Conservation (phyloP, 2,329 filamentous ascomycete species). For the Penicillium sp. region DNA sequence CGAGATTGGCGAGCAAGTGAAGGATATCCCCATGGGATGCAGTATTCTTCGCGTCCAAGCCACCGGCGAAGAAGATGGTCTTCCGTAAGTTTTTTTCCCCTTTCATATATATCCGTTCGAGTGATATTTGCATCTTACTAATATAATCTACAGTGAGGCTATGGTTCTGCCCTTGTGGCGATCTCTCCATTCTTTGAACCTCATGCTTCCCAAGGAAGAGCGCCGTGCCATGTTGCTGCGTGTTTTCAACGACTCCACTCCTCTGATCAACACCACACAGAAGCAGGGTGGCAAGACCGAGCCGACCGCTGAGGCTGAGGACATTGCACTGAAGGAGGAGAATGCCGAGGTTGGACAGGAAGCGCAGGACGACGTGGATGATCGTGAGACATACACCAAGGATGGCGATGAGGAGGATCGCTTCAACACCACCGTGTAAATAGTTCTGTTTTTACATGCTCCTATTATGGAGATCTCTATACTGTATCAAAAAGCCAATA, state of each 20-base stretch:
- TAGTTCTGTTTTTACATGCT: slow-evolving; percentile 5
- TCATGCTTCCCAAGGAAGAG: slow-evolving; percentile 98
- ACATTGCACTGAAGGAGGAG: slow-evolving; percentile 40
- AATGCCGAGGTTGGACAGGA: slow-evolving; percentile 42
- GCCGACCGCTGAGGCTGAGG: slow-evolving; percentile 32
- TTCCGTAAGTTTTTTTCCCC: slow-evolving; percentile 43
- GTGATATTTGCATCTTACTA: slow-evolving; percentile 13
- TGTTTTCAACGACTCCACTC: slow-evolving; percentile 85
- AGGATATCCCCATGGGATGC: slow-evolving; percentile 83
- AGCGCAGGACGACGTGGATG: slow-evolving; percentile 43
- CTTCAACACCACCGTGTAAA: slow-evolving; percentile 50
- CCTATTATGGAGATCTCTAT: background rate
- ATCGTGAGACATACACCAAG: slow-evolving; percentile 46
- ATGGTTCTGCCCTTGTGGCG: slow-evolving; percentile 95
- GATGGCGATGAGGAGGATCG: slow-evolving; percentile 48
- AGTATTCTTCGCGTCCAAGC: slow-evolving; percentile 84
- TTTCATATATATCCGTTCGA: background rate
- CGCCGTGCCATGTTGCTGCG: slow-evolving; percentile 86
- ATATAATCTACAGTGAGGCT: slow-evolving; percentile 56
- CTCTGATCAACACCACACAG: slow-evolving; percentile 65
- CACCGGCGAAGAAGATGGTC: slow-evolving; percentile 61
- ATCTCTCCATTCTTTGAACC: slow-evolving; percentile 84
- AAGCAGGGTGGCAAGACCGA: slow-evolving; percentile 26
- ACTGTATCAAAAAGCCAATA: slow-evolving; percentile 23
- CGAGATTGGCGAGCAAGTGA: slow-evolving; percentile 82